phyloP scores from a whole-genome alignment of 495 filamentous ascomycete genomes.

The Podospora pseudocomata region DNA sequence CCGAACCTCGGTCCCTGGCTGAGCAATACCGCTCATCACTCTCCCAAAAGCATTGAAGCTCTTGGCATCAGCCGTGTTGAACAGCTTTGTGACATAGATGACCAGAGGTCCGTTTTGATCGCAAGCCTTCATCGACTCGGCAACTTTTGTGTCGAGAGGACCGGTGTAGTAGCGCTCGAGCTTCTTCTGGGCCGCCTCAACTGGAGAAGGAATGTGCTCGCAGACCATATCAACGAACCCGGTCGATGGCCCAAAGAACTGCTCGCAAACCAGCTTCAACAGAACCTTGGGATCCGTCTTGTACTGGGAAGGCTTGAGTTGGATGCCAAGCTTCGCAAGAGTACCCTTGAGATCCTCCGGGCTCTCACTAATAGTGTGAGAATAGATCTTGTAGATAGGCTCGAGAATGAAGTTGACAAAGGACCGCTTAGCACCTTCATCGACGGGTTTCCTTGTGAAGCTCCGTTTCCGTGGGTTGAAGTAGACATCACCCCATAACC shows the following conservation, averaged over 20 bases:
- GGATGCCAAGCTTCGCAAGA: slow-evolving; percentile 74
- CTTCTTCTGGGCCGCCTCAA: slow-evolving; percentile 69
- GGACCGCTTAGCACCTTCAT: slow-evolving; percentile 74
- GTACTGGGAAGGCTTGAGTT: slow-evolving; percentile 85
- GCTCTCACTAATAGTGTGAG: slow-evolving; percentile 89
- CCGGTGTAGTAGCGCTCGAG: slow-evolving; percentile 90
- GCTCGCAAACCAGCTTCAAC: slow-evolving; percentile 83
- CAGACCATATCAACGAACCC: slow-evolving; percentile 97
- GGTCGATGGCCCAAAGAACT: slow-evolving; percentile 83
- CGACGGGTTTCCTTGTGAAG: slow-evolving; percentile 82
- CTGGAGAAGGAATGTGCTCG: slow-evolving; percentile 83
- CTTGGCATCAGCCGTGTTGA: slow-evolving; percentile 81
- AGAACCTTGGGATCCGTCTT: slow-evolving; percentile 85
- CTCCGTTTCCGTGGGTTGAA: slow-evolving; percentile 86
- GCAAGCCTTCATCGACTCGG: slow-evolving; percentile 73
- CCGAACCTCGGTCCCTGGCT: slow-evolving; percentile 75
- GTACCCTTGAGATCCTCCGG: slow-evolving; percentile 81
- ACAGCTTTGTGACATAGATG: slow-evolving; percentile 88
- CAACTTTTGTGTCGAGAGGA: slow-evolving; percentile 83
- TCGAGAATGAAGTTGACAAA: slow-evolving; percentile 96
- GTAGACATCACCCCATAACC: slow-evolving; percentile 96
- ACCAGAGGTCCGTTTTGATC: slow-evolving; percentile 87
- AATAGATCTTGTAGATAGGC: slow-evolving; percentile 96
- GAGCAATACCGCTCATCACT: slow-evolving; percentile 89
- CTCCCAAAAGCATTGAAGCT: slow-evolving; percentile 85